Percentiles rank a stretch among this genome's conserved stretches.
phyloP scores from a whole-genome alignment of 306 rosid genomes.

The Citrullus colocynthis region DNA sequence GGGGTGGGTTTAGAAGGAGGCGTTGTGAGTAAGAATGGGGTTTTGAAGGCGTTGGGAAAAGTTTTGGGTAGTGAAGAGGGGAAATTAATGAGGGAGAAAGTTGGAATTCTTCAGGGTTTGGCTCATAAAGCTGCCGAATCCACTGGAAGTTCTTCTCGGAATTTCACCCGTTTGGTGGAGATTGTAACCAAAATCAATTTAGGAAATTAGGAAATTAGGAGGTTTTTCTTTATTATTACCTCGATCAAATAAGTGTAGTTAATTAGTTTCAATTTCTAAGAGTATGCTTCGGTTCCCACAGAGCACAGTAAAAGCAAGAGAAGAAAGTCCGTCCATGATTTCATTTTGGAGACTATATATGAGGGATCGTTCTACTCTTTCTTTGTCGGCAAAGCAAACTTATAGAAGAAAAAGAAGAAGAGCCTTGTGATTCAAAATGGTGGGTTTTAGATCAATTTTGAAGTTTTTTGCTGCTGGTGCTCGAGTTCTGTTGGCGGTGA shows the following conservation, averaged over 20 bases:
- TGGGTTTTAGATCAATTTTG: too few species aligned
- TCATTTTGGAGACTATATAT: too few species aligned
- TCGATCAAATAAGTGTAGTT: not conserved
- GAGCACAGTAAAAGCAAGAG: not conserved
- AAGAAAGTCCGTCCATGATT: too few species aligned
- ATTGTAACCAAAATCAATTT: not conserved
- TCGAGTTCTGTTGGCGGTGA: too few species aligned
- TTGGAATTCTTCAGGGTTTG: conserved; percentile 2
- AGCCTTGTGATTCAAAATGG: too few species aligned
- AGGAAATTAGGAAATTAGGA: too few species aligned
- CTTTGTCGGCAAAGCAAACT: not conserved
- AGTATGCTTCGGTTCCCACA: not conserved
- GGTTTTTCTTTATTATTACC: too few species aligned
- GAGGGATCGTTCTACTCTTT: not conserved
- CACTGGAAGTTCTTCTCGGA: conserved; percentile 29
- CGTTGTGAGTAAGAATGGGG: conserved; percentile 19
- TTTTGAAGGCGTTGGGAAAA: conserved; percentile 13
- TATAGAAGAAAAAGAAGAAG: not conserved
- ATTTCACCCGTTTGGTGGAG: conserved; percentile 24
- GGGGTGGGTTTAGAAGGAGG: conserved; percentile 37
- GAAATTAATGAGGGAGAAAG: conserved; percentile 24
- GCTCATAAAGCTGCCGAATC: conserved; percentile 18
- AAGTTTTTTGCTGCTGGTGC: too few species aligned
- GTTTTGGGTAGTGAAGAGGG: conserved; percentile 23
- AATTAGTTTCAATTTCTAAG: not conserved